Evolutionary conservation across 2,329 filamentous ascomycete genomes (phyloP), one percentile per base, ranked within the genome.

Genomic region (Claviceps capensis): DNA sequence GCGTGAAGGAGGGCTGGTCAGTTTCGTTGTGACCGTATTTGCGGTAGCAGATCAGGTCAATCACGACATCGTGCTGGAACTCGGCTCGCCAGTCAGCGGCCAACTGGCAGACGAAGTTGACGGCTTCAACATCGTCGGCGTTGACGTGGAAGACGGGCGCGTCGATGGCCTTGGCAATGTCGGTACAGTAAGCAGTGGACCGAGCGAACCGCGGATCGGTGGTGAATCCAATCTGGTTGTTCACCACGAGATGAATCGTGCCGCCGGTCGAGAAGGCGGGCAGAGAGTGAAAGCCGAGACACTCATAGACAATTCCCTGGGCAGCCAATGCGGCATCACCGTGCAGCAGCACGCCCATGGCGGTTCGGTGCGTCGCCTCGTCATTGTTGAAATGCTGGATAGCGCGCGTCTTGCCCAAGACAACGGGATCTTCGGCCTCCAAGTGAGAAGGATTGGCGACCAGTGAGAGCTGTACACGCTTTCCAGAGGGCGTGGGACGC

Each of bases 181-280:
- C 93, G 44, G 93, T 97, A 74, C 93, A 98, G 81, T 98, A 98
- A 45, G 93, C 87, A 48, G 93, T 98, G 19, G 93, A 98, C 62
- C 93, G 89, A 61, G 93, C 85, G 70, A 95, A 98, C 65, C 93
- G 88, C 60, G 93, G 93, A 66, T 98, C 93, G 22, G 93, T 98
- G 51, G 93, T 98, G 78, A 98, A 98, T 70, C 93, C 93, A 68
- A 98, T 98, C 78, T 98, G 93, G 79, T 98, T 98, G 82, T 98
- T 98, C 61, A 97, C 91, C 54, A 98, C 83, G 59, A 98, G 78
- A 72, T 98, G 93, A 62, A 98, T 87, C 53, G 93, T 98, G 65
- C 93, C 93, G 62, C 93, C 93, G 51, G 93, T 97, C 48, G 94
- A 95, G 75, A 96, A 98, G 60, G 86, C 88, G 34, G 93, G 93